phyloP scores from a whole-genome alignment of 306 rosid species.

The Benincasa hispida region DNA sequence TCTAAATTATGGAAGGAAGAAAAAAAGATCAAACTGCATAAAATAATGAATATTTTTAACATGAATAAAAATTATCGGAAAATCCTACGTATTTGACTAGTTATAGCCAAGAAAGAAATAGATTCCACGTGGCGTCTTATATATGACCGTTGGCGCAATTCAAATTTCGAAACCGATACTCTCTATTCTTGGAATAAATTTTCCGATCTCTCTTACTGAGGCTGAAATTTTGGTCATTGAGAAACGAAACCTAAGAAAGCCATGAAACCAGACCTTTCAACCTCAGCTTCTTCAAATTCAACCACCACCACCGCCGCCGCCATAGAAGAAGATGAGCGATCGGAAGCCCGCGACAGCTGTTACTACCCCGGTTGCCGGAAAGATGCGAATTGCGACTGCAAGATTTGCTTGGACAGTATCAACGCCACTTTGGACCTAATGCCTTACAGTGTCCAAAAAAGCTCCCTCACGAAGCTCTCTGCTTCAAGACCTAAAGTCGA shows the following conservation, averaged over 20 bases:
- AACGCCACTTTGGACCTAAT: slow-evolving; percentile 80
- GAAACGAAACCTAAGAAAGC: neutral
- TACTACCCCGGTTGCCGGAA: slow-evolving; percentile 79
- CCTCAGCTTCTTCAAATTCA: slow-evolving; percentile 26
- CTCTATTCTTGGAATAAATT: neutral
- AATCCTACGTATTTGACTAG: neutral
- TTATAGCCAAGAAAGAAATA: neutral
- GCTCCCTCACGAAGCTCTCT: slow-evolving; percentile 48
- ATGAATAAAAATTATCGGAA: neutral
- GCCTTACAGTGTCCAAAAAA: slow-evolving; percentile 46
- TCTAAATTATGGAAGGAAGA: neutral
- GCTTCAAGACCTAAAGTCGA: slow-evolving; percentile 25
- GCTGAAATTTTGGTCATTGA: neutral
- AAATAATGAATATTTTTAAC: neutral
- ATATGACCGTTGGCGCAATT: slow-evolving; percentile 53
- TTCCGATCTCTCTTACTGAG: neutral
- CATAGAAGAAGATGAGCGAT: slow-evolving; percentile 25
- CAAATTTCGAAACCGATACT: slow-evolving; percentile 22
- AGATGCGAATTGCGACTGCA: slow-evolving; percentile 65
- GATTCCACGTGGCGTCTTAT: neutral
- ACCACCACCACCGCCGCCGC: slow-evolving; percentile 3
- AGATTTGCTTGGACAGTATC: slow-evolving; percentile 70
- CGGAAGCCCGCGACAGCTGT: slow-evolving; percentile 40
- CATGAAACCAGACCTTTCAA: slow-evolving; percentile 20
- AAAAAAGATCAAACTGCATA: neutral